Percentiles rank a stretch among this genome's conserved stretches.
phyloP scores from a whole-genome alignment of 2,329 filamentous ascomycete genomes.

The Pseudogymnoascus sp. region DNA sequence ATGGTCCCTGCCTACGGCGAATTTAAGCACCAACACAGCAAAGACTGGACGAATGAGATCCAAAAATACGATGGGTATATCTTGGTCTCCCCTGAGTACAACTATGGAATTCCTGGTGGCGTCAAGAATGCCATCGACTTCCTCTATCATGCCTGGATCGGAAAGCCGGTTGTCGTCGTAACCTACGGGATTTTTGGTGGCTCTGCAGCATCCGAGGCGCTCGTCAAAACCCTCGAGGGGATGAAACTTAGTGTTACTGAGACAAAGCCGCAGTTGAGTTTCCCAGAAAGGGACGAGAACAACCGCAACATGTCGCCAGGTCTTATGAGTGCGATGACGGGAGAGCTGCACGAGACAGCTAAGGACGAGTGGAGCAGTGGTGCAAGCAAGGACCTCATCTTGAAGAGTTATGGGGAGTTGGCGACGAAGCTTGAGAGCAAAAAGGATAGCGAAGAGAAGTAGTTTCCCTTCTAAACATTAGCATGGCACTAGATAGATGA shows the following conservation, averaged over 20 bases:
- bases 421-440: neutral
- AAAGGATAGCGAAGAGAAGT: neutral
- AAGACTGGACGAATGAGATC: conserved; percentile 38
- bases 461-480: neutral
- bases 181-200: conserved; percentile 45
- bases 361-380: neutral
- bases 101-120: conserved; percentile 44
- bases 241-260: conserved; percentile 28
- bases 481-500: neutral
- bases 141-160: conserved; percentile 48
- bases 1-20: conserved; percentile 30
- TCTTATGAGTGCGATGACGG: neutral
- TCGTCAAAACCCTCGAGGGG: conserved; percentile 22
- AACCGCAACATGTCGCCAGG: conserved; percentile 3
- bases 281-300: conserved; percentile 17
- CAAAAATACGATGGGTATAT: conserved; percentile 39
- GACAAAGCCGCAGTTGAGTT: conserved; percentile 26
- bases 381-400: neutral
- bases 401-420: neutral
- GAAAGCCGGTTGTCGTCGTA: conserved; percentile 45
- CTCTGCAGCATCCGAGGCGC: conserved; percentile 24
- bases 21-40: conserved; percentile 35
- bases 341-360: neutral
- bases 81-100: conserved; percentile 47
- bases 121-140: conserved; percentile 58